Evolutionary conservation across 2,329 filamentous ascomycete genomes (phyloP), one percentile per base, ranked within the genome.

Genomic region (Claviceps paspali): DNA sequence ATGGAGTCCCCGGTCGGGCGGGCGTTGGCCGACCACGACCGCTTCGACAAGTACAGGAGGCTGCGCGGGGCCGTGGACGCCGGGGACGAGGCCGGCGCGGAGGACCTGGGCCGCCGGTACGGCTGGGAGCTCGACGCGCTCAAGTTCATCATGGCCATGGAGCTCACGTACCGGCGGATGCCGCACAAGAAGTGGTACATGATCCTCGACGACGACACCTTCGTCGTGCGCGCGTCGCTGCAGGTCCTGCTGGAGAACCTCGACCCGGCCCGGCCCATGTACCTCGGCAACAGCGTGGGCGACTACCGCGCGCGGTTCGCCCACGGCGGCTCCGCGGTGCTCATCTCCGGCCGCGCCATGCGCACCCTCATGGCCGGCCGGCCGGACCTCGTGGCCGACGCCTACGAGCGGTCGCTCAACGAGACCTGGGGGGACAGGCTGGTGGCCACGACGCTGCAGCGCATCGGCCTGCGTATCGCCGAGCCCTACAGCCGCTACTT

Each of bases 171-270:
- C 55, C 52, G 57, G 28, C 57, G 53, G 12, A 56, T 72, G 48
- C 70, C 69, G 0, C 50, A 58, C 42, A 74, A 73, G 55, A 70
- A 70, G 48, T 74, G 70, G 70, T 74, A 73, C 47, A 50, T 73
- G 42, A 64, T 74, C 43, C 51, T 70, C 11, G 70, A 74, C 50
- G 70, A 74, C 50, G 70, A 75, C 48, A 74, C 68, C 1, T 74
- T 65, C 47, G 49, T 74, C 31, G 57, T 73, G 31, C 61, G 61
- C 36, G 57, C 63, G 3, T 68, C 69, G 10, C 51, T 74, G 21
- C 53, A 56, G 29, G 50, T 63, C 2, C 51, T 74, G 10, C 55
- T 74, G 11, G 57, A 59, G 14, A 67, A 70, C 39, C 52, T 74
- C 40, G 58, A 73, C 49, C 57, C 62, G 2, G 45, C 54, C 5